phyloP scores from a whole-genome alignment of 208 protist genomes.

The Acanthamoeba polyphaga region DNA sequence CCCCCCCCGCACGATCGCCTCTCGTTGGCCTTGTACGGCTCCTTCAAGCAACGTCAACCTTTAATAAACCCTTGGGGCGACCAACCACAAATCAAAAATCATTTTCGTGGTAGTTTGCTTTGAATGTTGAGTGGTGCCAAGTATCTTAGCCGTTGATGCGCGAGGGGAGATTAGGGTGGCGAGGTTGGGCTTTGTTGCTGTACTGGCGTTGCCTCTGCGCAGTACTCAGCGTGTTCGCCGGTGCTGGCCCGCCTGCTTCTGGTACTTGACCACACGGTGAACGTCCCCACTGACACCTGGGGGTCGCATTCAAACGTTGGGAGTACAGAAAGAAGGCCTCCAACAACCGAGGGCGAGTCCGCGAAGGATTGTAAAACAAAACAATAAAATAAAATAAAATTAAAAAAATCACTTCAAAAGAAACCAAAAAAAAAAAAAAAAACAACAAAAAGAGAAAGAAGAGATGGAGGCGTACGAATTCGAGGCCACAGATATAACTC shows the following conservation, averaged over 20 bases:
- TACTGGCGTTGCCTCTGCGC: too few relatives aligned
- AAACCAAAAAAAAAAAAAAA: not conserved
- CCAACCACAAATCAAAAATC: not conserved
- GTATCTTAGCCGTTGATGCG: not conserved
- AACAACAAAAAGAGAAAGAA: not conserved
- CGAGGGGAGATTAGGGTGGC: not conserved
- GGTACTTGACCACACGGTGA: too few relatives aligned
- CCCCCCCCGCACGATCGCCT: not conserved
- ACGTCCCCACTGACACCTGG: too few relatives aligned
- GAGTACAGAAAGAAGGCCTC: too few relatives aligned
- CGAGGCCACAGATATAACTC: not conserved
- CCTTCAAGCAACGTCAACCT: slow-evolving; percentile 2
- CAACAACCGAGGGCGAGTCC: too few relatives aligned
- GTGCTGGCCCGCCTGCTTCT: too few relatives aligned
- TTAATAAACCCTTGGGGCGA: not conserved
- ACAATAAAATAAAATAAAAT: not conserved
- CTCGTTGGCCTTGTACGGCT: not conserved
- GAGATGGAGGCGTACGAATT: slow-evolving; percentile 37
- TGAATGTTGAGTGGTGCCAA: not conserved
- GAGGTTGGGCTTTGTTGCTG: not conserved
- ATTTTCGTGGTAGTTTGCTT: not conserved
- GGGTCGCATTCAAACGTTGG: too few relatives aligned
- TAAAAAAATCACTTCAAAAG: not conserved
- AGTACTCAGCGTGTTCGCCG: too few relatives aligned
- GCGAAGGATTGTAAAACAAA: too few relatives aligned